Evolutionary conservation across 2,329 filamentous ascomycete species (phyloP).

Genomic region (Fusarium stilboides): DNA sequence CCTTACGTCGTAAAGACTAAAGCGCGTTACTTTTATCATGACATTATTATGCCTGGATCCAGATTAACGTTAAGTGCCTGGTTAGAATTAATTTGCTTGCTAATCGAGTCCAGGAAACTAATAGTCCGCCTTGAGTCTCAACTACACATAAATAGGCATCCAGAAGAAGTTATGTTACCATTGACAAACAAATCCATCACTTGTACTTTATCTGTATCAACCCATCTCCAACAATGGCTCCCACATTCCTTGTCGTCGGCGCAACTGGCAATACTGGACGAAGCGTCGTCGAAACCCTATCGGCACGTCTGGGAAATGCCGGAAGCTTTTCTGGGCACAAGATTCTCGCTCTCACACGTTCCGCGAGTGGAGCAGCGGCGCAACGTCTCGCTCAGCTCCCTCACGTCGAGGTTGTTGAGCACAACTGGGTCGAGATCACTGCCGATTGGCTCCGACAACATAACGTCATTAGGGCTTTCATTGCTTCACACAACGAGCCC

Average conservation of each 20-base stretch:
- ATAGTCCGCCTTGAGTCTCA: too few relatives aligned
- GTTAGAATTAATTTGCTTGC: too few relatives aligned
- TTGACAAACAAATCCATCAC: too few relatives aligned
- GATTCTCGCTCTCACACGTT: not conserved
- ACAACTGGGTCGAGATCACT: conserved; percentile 1
- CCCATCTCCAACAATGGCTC: not conserved
- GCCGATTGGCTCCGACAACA: not conserved
- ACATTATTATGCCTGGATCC: too few relatives aligned
- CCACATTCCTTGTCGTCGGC: not conserved
- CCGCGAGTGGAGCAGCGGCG: not conserved
- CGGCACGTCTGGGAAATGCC: not conserved
- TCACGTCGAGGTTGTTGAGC: not conserved
- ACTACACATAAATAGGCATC: too few relatives aligned
- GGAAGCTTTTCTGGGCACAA: accelerated
- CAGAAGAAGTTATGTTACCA: too few relatives aligned
- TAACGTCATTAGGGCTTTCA: not conserved
- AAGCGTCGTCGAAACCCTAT: not conserved
- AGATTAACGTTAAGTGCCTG: too few relatives aligned
- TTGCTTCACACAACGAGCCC: not conserved
- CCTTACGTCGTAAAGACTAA: too few relatives aligned
- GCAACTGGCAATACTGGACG: not conserved
- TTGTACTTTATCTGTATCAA: too few relatives aligned
- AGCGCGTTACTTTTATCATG: too few relatives aligned
- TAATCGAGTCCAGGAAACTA: too few relatives aligned
- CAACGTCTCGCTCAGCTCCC: not conserved